Conservation (phyloP, 2,329 filamentous ascomycete species). For the Colletotrichum costaricense region DNA sequence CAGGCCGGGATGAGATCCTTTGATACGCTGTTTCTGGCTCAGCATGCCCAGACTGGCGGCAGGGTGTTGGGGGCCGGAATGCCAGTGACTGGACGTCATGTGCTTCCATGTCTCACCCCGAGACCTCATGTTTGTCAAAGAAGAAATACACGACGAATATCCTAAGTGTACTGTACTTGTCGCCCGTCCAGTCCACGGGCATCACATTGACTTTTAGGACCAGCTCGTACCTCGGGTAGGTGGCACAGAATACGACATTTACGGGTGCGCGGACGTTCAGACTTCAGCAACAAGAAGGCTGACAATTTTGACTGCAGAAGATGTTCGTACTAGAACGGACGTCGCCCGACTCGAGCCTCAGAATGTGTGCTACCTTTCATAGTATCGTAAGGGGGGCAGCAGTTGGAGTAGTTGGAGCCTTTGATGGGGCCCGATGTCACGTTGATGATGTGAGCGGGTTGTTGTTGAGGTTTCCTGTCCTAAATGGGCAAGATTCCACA, state of each 20-base stretch:
- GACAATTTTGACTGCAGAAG: neutral
- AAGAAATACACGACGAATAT: conserved; percentile 2
- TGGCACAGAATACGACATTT: conserved; percentile 3
- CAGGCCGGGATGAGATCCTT: neutral
- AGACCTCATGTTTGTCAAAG: conserved; percentile 21
- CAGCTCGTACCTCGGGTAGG: neutral
- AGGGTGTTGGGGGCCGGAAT: conserved; percentile 4
- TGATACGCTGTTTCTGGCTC: conserved; percentile 3
- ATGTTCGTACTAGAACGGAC: neutral
- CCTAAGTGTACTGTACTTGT: neutral
- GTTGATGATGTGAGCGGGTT: conserved; percentile 17
- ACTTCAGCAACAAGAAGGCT: conserved; percentile 1
- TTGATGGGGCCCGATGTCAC: conserved; percentile 18
- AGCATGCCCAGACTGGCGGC: conserved; percentile 5
- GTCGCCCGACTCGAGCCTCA: conserved; percentile 21
- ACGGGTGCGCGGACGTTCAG: conserved; percentile 13
- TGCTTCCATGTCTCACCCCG: conserved; percentile 26
- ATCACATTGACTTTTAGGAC: conserved; percentile 2
- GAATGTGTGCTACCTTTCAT: conserved; percentile 21
- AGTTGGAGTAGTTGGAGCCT: neutral
- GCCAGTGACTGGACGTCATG: conserved; percentile 17
- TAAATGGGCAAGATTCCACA: neutral
- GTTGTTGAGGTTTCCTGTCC: neutral
- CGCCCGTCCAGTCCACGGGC: neutral
- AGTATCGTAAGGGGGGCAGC: conserved; percentile 1